Evolutionary conservation across 1,284 basidiomycete genomes (phyloP), one percentile per base, ranked within the genome.

Genomic region (Tranzscheliella williamsii): DNA sequence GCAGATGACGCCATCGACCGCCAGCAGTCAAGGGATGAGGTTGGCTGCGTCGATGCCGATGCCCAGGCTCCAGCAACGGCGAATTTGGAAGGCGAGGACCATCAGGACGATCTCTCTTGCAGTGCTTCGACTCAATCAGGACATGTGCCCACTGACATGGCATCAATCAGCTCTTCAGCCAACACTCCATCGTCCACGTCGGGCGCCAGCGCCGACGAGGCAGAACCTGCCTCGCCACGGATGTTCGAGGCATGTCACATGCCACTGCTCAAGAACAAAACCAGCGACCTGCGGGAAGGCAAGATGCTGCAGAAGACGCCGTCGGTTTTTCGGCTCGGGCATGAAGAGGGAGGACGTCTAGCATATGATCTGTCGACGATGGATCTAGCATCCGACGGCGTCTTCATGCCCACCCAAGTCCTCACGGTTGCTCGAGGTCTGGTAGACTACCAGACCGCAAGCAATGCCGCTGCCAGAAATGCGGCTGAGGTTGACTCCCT

Each of bases 291-390:
- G 8, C 47, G 45, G 22, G 51, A 54, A 24, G 55, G 55, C 29
- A 50, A 58, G 26, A 45, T 35, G 15, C 47, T 65, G 34, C 34
- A 41, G 22, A 52, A 64, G 31, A 42, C 48, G 23, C 54, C 55
- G 24, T 58, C 61, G 61, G 60, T 48, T 65, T 65, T 65, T 65
- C 62, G 42, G 62, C 62, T 60, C 42, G 62, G 62, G 62, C 62
- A 65, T 65, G 62, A 65, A 65, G 62, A 33, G 44, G 51, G 60
- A 55, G 62, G 62, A 45, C 61, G 46, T 38, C 37, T 23, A 23
- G 41, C 41, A 29, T 15, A 15, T 38, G 20, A 15, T 18, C 24
- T 8, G 9, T 29, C n/a, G 27, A 29, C 9, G 15, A 33, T 31
- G 16, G 43, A 29, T 2, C 26, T 47, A 35, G 24, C 37, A 30